Evolutionary conservation across 495 filamentous ascomycete species (phyloP), one percentile per base, ranked within the genome.

Genomic region (Penicillium pancosmium): DNA sequence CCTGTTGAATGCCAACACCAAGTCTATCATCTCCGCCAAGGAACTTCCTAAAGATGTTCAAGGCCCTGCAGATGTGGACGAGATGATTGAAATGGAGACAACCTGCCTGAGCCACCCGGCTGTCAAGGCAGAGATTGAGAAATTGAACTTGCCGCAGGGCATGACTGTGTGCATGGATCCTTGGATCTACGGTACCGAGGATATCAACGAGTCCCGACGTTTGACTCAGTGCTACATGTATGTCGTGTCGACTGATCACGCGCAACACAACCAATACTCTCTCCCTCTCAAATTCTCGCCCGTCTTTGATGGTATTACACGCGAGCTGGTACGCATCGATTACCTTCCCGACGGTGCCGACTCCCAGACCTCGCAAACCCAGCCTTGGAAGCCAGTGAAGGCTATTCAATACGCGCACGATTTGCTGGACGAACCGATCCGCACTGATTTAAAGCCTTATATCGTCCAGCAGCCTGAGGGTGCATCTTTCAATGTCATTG

Each of bases 391-490:
- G 60, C 86, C 64, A 66, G 89, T 63, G 76, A 85, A 67, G 18
- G 66, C 77, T 70, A 87, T 79, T 36, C 76, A 79, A 59, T 79
- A 79, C 50, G 74, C 74, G 1, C 77, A 79, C 54, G 73, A 78
- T 9, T 57, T 79, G 21, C 76, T 76, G 8, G 64, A 69, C 11
- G 68, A 73, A 50, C 65, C 69, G 2, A 43, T 76, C 19, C 72
- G 80, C 31, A 82, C 79, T 47, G 83, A 92, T 66, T 68, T 94
- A 34, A 93, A 93, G 73, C 90, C 91, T 3, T 78, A 92, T 54
- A 84, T 88, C 19, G 85, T 94, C 1, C 73, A 86, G 41, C 91
- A 94, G 64, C 91, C 91, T 0, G 82, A 93, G 59, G 91, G 91
- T 1, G 82, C 86, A 10, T 91, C 87, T 10, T 96, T 94, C 70